Base-by-base conservation (phyloP, 108 stramenopile genomes). In the Fistulifera pelliculosa region DNA sequence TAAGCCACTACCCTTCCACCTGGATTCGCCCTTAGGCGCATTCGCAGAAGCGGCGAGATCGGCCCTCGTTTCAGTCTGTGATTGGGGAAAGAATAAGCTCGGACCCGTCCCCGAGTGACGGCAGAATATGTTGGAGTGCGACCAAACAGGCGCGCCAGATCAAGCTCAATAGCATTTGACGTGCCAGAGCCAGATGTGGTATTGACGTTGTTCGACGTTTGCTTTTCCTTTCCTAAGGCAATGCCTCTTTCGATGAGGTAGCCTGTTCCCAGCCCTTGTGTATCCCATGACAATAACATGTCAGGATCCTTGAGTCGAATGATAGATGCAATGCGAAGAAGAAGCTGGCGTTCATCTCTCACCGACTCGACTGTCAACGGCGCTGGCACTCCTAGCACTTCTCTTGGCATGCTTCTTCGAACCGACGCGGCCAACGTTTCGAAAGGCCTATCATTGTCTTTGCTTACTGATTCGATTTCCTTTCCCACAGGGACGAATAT, bases 281-380 rank as follows among this genome's bases (percentile, higher is more conserved):
- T 79, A 57, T 93, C 87, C 92, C 92, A 93, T 42, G 82, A 85
- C 8, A 85, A 41, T 23, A 93, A 61, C 52, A 80, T 66, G 49
- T 93, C 92, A 13, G 92, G 92, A 55, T 93, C 87, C 60, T 76
- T 85, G 42, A 41, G 47, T 51, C 70, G 51, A 15, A 93, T 85
- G 42, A 87, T 64, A 6, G 75, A 72, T n/a, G 82, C 64, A 39
- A 93, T 54, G 54, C 86, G 49, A 22, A 78, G 49, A 41, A 92
- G 56, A 8, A 92, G 68, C 14, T 65, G 64, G 52, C 59, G 60
- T 52, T 92, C 90, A 21, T 76, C 74, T 24, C 54, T 56, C 1
- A 79, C 75, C 45, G 44, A 52, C 52, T 91, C 81, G 10, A 79
- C 51, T 8, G 38, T 44, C 10, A 87, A 40, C 12, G 65, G 61